phyloP scores from a whole-genome alignment of 1,284 basidiomycete species.

The Psilocybe mexicana region DNA sequence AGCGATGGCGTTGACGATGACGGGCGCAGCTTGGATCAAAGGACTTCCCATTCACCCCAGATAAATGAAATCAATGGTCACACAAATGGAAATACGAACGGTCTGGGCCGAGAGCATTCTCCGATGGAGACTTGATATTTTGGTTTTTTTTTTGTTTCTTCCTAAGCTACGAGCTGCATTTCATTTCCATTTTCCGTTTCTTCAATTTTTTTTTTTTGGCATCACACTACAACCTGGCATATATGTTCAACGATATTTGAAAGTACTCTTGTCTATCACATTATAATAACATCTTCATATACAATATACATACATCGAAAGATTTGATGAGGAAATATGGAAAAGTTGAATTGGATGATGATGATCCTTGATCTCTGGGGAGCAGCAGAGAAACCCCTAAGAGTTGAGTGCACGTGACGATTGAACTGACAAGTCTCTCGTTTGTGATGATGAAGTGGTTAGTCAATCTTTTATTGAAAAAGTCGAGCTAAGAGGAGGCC shows the following conservation, averaged over 20 bases:
- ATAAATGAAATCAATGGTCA: constrained; percentile 14
- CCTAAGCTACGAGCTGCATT: neutral
- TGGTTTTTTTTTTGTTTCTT: neutral
- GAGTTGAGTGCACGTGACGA: no score
- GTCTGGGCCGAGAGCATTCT: constrained; percentile 33
- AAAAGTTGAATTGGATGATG: no score
- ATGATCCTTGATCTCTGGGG: no score
- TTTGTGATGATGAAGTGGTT: no score
- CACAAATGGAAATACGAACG: constrained; percentile 22
- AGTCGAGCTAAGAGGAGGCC: neutral
- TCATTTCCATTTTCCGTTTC: constrained; percentile 7
- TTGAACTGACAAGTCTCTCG: no score
- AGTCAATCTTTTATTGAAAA: no score
- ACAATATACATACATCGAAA: neutral
- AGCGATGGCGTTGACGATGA: constrained; percentile 22
- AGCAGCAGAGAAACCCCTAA: no score
- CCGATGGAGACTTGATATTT: constrained; percentile 22
- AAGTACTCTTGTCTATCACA: constrained; percentile 2
- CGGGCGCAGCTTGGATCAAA: constrained; percentile 11
- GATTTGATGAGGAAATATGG: neutral
- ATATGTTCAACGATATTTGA: constrained; percentile 21
- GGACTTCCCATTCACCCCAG: constrained; percentile 1
- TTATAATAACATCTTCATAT: neutral
- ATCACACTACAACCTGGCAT: constrained; percentile 9
- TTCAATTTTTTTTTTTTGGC: constrained; percentile 5